A percentile compares a stretch with the other conserved stretches of the same genome.
phyloP scores from a whole-genome alignment of 2,329 filamentous ascomycete species.

The Dactylonectria estremocensis region DNA sequence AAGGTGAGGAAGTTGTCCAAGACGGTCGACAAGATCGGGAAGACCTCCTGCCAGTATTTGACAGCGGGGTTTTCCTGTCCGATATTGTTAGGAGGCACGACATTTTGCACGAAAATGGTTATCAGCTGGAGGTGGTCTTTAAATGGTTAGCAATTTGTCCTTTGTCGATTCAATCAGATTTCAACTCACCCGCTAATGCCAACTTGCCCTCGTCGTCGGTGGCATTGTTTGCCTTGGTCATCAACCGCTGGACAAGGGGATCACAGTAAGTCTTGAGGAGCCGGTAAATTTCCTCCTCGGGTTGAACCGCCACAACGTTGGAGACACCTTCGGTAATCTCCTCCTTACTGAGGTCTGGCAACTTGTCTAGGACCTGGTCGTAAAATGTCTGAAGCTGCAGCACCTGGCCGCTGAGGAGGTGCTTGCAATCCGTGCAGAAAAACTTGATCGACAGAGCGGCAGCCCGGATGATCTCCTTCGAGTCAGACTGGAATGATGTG shows the following conservation, averaged over 20 bases:
- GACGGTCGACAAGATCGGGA: slow-evolving; percentile 88
- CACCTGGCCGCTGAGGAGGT: slow-evolving; percentile 87
- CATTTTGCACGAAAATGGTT: slow-evolving; percentile 87
- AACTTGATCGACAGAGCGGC: slow-evolving; percentile 96
- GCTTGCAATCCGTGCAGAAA: slow-evolving; percentile 95
- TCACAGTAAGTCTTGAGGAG: slow-evolving; percentile 95
- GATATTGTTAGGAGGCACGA: slow-evolving; percentile 81
- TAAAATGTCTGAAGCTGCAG: slow-evolving; percentile 93
- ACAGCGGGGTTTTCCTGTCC: slow-evolving; percentile 89
- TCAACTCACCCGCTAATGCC: slow-evolving; percentile 80
- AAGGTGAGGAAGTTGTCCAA: slow-evolving; percentile 90
- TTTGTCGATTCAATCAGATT: background rate
- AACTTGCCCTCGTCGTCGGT: slow-evolving; percentile 87
- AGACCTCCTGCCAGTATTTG: slow-evolving; percentile 95
- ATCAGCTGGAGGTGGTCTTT: slow-evolving; percentile 91
- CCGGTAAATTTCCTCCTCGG: slow-evolving; percentile 83
- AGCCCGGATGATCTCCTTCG: slow-evolving; percentile 91
- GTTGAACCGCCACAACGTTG: slow-evolving; percentile 90
- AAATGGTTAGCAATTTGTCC: slow-evolving; percentile 36
- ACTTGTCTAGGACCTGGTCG: slow-evolving; percentile 86
- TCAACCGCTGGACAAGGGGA: slow-evolving; percentile 87
- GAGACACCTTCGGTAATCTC: slow-evolving; percentile 97
- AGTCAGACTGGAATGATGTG: slow-evolving; percentile 89
- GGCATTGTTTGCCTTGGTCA: slow-evolving; percentile 89
- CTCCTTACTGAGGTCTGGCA: slow-evolving; percentile 90